A percentile compares a stretch with the other conserved stretches of the same genome.
Evolutionary conservation across 805 yeast genomes (phyloP).

Genomic region (Saturnispora halmiae): DNA sequence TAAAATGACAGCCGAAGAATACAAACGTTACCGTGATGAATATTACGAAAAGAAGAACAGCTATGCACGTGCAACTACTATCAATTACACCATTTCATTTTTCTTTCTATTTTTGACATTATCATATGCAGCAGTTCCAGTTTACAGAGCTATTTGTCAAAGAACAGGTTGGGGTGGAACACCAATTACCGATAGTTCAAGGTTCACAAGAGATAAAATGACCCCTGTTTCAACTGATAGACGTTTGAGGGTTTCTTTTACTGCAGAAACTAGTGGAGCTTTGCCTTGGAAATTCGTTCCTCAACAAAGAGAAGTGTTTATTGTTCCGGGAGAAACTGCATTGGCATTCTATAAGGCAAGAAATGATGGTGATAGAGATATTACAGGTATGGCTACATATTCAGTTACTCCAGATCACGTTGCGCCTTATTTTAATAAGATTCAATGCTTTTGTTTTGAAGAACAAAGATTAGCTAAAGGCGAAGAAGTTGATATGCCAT

Average conservation of each 20-base stretch:
- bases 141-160: slow-evolving; percentile 85
- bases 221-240: slow-evolving; percentile 80
- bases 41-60: slow-evolving; percentile 23
- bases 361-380: slow-evolving; percentile 76
- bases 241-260: slow-evolving; percentile 75
- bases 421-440: slow-evolving; percentile 92
- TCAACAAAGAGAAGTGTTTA: slow-evolving; percentile 84
- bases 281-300: slow-evolving; percentile 95
- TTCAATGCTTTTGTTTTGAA: slow-evolving; percentile 97
- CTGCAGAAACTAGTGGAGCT: slow-evolving; percentile 83
- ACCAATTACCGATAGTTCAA: slow-evolving; percentile 76
- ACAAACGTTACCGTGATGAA: slow-evolving; percentile 21
- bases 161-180: slow-evolving; percentile 95
- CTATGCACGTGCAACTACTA: slow-evolving; percentile 42
- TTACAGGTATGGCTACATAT: slow-evolving; percentile 97
- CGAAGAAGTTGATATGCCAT: slow-evolving; percentile 98
- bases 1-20: slow-evolving; percentile 27
- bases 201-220: slow-evolving; percentile 79
- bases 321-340: slow-evolving; percentile 97
- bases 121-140: slow-evolving; percentile 85
- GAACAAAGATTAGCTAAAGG: slow-evolving; percentile 91
- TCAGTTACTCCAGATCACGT: slow-evolving; percentile 94
- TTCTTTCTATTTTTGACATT: slow-evolving; percentile 64
- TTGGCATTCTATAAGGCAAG: slow-evolving; percentile 90
- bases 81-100: slow-evolving; percentile 60